Evolutionary conservation across 805 yeast genomes (phyloP).

Genomic region (Candida railenensis): DNA sequence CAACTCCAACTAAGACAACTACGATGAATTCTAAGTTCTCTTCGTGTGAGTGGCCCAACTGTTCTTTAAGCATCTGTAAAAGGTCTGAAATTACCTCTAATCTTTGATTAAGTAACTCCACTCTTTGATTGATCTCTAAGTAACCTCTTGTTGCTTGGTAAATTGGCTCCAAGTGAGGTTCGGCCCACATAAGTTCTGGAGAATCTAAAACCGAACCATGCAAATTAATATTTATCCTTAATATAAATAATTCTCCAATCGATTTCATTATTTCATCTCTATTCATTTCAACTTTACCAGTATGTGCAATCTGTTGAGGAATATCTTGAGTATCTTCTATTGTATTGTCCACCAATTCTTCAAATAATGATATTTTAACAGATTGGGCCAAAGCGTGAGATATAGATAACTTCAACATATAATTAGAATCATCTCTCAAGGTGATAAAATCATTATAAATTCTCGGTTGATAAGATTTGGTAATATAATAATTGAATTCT

Average conservation of each 20-base stretch:
- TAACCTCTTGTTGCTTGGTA: slow-evolving; percentile 97
- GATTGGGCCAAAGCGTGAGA: slow-evolving; percentile 96
- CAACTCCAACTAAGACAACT: slow-evolving; percentile 86
- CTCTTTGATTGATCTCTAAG: slow-evolving; percentile 92
- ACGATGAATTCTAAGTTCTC: slow-evolving; percentile 91
- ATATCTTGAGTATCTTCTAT: slow-evolving; percentile 97
- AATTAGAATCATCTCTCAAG: slow-evolving; percentile 81
- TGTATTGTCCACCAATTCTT: slow-evolving; percentile 93
- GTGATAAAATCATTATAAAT: slow-evolving; percentile 95
- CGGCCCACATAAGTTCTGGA: slow-evolving; percentile 99
- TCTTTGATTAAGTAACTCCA: slow-evolving; percentile 83
- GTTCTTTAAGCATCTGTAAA: slow-evolving; percentile 94
- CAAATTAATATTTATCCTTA: slow-evolving; percentile 76
- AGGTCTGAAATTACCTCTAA: slow-evolving; percentile 91
- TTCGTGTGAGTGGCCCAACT: slow-evolving; percentile 89
- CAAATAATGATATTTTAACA: slow-evolving; percentile 91
- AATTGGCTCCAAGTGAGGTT: slow-evolving; percentile 95
- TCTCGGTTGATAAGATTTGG: slow-evolving; percentile 92
- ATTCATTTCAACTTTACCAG: slow-evolving; percentile 93
- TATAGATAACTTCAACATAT: slow-evolving; percentile 87
- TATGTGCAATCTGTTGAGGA: slow-evolving; percentile 91
- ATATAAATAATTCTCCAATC: slow-evolving; percentile 91
- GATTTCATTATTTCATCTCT: slow-evolving; percentile 95
- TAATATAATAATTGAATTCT: slow-evolving; percentile 92
- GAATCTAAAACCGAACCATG: slow-evolving; percentile 91